Conservation (phyloP, 202 grass and related monocot genomes). For the Setaria viridis region DNA sequence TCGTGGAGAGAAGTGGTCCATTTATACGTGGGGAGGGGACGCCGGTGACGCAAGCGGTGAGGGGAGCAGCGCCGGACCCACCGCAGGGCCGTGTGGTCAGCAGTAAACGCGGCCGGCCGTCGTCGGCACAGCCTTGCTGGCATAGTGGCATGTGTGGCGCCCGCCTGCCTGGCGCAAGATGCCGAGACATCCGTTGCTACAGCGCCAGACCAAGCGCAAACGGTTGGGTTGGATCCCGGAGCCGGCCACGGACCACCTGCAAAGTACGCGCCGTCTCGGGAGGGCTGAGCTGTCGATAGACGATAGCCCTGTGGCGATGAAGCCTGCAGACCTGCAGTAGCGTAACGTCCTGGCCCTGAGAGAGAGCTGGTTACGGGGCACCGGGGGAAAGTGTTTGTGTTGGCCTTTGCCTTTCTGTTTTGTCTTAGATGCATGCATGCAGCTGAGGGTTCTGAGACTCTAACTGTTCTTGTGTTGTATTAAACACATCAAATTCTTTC, state of each 20-base stretch:
- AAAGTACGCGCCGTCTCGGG: too few species aligned
- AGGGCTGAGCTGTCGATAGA: too few species aligned
- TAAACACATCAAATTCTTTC: too few species aligned
- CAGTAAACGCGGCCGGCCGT: not conserved
- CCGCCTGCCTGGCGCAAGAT: not conserved
- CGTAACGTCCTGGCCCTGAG: not conserved
- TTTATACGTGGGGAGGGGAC: not conserved
- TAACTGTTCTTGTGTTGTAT: too few species aligned
- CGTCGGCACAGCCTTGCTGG: not conserved
- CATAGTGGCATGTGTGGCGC: conserved; percentile 7
- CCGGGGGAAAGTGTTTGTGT: not conserved
- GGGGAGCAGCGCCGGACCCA: not conserved
- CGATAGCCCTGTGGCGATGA: too few species aligned
- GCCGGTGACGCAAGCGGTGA: conserved; percentile 39
- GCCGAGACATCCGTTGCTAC: conserved; percentile 19
- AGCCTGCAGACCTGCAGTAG: too few species aligned
- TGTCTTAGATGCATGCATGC: not conserved
- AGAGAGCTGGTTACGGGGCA: not conserved
- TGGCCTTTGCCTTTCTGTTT: conserved; percentile 27
- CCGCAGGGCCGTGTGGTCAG: conserved; percentile 9
- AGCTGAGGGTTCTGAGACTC: too few species aligned
- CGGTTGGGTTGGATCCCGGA: too few species aligned
- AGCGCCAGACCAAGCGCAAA: not conserved
- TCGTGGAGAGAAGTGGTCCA: not conserved
- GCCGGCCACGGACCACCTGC: too few species aligned